Percentiles rank a stretch among this genome's conserved stretches.
These are phyloP conservation scores for Didymella keratinophila DNA, from an alignment of 2,329 filamentous ascomycete genomes.

Conservation along the genomic window DNA sequence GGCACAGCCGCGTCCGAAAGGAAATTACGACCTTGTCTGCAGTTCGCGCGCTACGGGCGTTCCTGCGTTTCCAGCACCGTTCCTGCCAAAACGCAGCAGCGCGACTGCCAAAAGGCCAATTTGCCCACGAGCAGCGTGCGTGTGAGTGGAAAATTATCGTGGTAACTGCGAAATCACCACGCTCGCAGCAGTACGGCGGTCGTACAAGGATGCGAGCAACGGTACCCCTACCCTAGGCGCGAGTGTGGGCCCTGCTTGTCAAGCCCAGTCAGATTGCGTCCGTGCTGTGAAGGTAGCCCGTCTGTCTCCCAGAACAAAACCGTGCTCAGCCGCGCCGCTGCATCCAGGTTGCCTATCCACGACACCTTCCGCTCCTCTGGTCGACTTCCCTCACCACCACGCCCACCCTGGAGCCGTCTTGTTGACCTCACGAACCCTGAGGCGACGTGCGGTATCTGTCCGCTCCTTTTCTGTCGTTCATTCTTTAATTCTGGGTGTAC, in stretches of 20 bases:
- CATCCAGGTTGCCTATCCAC: constrained; percentile 31
- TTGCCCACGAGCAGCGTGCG: not conserved
- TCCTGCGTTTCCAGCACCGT: constrained; percentile 10
- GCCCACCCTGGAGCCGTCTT: constrained; percentile 41
- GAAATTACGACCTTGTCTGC: constrained; percentile 5
- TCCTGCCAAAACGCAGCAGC: constrained; percentile 3
- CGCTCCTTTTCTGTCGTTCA: constrained; percentile 47
- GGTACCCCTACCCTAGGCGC: constrained; percentile 16
- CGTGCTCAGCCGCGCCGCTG: constrained; percentile 25
- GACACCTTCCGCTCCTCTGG: constrained; percentile 34
- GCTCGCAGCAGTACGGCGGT: constrained; percentile 7
- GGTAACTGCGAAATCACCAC: constrained; percentile 11
- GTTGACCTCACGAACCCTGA: constrained; percentile 41
- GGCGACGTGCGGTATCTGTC: constrained; percentile 48
- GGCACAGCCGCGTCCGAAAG: constrained; percentile 24
- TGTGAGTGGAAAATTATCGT: constrained; percentile 1
- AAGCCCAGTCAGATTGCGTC: constrained; percentile 20
- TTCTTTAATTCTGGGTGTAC: constrained; percentile 51
- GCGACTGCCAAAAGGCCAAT: not conserved
- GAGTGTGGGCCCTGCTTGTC: constrained; percentile 17
- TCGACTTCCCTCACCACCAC: constrained; percentile 25
- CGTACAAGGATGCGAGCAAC: constrained; percentile 18
- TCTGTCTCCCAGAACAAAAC: constrained; percentile 30
- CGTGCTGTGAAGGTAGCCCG: constrained; percentile 13
- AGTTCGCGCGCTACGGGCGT: constrained; percentile 5